Conservation (phyloP, 495 filamentous ascomycete genomes). For the Penicillium riverlandense region DNA sequence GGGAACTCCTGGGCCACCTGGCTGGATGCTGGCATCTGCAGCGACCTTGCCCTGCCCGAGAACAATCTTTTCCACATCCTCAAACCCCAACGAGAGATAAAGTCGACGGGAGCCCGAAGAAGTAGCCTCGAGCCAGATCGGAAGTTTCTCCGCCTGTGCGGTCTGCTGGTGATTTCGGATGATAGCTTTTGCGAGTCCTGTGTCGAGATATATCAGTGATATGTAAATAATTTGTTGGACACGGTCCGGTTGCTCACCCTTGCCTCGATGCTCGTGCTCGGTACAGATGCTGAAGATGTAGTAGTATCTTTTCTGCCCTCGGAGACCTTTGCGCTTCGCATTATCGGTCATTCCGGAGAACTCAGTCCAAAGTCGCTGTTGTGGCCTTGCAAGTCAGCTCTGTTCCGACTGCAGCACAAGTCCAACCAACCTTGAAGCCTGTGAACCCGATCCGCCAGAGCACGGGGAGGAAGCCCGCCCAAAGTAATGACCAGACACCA, state of each 20-base stretch:
- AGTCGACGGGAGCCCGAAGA: slow-evolving; percentile 12
- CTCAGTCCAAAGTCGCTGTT: slow-evolving; percentile 18
- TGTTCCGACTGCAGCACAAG: no score
- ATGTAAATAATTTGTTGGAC: neutral
- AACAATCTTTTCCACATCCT: slow-evolving; percentile 17
- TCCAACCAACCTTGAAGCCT: slow-evolving; percentile 11
- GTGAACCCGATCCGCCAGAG: slow-evolving; percentile 15
- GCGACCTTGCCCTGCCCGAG: slow-evolving; percentile 20
- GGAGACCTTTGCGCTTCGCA: slow-evolving; percentile 17
- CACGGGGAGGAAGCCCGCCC: slow-evolving; percentile 14
- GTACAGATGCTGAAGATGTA: slow-evolving; percentile 24
- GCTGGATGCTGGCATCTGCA: slow-evolving; percentile 13
- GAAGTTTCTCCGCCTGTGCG: slow-evolving; percentile 13
- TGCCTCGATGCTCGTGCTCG: slow-evolving; percentile 18
- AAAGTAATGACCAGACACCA: slow-evolving; percentile 15
- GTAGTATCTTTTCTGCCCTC: slow-evolving; percentile 16
- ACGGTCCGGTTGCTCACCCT: slow-evolving; percentile 6
- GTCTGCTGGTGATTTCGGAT: slow-evolving; percentile 12
- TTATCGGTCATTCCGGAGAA: slow-evolving; percentile 21
- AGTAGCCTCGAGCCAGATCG: slow-evolving; percentile 25
- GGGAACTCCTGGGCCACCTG: slow-evolving; percentile 13
- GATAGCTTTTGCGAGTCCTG: slow-evolving; percentile 21
- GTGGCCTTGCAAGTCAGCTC: no score
- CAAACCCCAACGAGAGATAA: slow-evolving; percentile 21
- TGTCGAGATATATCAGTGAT: neutral